Conservation (phyloP, 2,329 filamentous ascomycete species). For the Exophiala mesophila region DNA sequence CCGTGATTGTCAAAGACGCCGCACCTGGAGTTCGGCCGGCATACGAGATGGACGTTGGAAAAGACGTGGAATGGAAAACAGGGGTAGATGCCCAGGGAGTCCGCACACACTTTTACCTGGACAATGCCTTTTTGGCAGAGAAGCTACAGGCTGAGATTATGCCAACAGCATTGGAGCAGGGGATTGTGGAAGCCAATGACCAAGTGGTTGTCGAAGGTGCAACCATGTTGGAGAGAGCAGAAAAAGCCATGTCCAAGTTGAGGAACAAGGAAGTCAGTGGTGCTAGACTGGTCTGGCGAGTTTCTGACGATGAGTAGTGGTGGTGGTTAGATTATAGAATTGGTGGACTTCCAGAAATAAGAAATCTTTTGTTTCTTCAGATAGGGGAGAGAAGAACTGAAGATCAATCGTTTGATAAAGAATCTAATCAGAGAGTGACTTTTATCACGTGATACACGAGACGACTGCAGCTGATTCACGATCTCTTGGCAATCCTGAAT, state of each 20-base stretch:
- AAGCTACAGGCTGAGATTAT: constrained; percentile 54
- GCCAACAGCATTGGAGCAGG: constrained; percentile 41
- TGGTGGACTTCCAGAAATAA: too few relatives aligned
- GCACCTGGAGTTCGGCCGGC: constrained; percentile 43
- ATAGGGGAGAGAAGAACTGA: too few relatives aligned
- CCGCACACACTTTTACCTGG: constrained; percentile 50
- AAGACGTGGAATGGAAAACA: constrained; percentile 46
- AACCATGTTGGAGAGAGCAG: constrained; percentile 39
- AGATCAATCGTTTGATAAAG: too few relatives aligned
- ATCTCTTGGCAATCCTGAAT: neutral
- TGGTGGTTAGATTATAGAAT: too few relatives aligned
- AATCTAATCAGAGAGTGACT: too few relatives aligned
- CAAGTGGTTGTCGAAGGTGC: constrained; percentile 39
- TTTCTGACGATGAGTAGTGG: too few relatives aligned
- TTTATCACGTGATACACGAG: too few relatives aligned
- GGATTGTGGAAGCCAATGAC: constrained; percentile 40
- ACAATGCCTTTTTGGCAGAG: constrained; percentile 53
- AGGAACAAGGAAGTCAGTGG: constrained; percentile 43
- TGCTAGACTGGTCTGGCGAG: constrained; percentile 25
- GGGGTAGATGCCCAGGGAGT: constrained; percentile 53
- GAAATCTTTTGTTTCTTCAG: too few relatives aligned
- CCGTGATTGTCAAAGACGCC: constrained; percentile 54
- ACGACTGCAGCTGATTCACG: too few relatives aligned
- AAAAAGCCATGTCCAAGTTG: constrained; percentile 41
- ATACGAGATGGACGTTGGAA: constrained; percentile 51